A percentile compares a stretch with the other conserved stretches of the same genome.
These are phyloP conservation scores for Nyctanthes arbortristis DNA, from an alignment of 257 asterid species.

Conservation along the genomic window DNA sequence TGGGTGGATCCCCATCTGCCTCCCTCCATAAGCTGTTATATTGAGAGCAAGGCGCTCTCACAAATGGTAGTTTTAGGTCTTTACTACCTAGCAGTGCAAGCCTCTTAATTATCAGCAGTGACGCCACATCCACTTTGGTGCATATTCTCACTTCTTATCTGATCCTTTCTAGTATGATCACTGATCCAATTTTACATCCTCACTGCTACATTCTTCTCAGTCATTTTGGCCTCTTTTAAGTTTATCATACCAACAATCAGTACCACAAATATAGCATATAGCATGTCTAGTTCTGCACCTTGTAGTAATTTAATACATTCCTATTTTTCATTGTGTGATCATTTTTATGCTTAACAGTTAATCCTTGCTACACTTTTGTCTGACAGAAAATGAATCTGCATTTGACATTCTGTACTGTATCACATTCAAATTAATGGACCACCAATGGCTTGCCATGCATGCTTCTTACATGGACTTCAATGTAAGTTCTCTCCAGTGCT, in stretches of 20 bases:
- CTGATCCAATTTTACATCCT: not conserved
- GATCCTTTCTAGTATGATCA: not conserved
- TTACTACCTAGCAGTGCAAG: not conserved
- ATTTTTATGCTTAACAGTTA: constrained; percentile 4
- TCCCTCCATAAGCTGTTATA: not conserved
- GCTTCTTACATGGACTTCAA: constrained; percentile 99
- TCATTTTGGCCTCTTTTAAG: not conserved
- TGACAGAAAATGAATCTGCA: constrained; percentile 86
- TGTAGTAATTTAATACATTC: not conserved
- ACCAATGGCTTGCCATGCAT: constrained; percentile 95
- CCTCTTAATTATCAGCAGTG: not conserved
- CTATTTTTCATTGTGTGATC: constrained; percentile 1
- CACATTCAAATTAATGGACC: constrained; percentile 97
- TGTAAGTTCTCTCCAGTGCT: constrained; percentile 43
- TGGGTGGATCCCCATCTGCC: too few relatives aligned
- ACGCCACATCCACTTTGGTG: not conserved
- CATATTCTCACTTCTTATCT: not conserved
- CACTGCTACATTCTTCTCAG: not conserved
- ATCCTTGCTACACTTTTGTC: constrained; percentile 23
- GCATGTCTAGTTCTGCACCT: not conserved
- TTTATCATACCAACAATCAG: not conserved
- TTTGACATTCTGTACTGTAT: constrained; percentile 93
- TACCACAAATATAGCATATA: not conserved
- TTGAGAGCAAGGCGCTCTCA: not conserved
- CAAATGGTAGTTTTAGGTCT: not conserved